A percentile compares a stretch with the other conserved stretches of the same genome.
Conservation (phyloP, 78 protist species). For the Monocercomonoides exilis region DNA sequence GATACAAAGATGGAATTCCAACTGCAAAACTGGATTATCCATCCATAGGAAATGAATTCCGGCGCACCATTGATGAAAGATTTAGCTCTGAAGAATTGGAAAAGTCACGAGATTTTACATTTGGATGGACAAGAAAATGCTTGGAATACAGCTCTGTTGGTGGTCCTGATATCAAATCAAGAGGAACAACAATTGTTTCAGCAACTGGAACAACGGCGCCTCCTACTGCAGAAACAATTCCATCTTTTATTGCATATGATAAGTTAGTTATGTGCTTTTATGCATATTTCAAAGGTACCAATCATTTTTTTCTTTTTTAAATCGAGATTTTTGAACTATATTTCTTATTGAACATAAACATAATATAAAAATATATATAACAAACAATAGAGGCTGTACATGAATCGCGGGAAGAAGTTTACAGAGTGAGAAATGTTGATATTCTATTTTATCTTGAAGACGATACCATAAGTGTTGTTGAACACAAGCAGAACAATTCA, state of each 20-base stretch:
- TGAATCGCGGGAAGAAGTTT: not conserved
- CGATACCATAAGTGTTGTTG: not conserved
- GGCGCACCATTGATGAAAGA: not conserved
- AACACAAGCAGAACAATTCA: constrained; percentile 16
- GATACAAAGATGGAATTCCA: not conserved
- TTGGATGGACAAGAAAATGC: not conserved
- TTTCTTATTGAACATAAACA: too few species aligned
- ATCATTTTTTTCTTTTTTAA: too few species aligned
- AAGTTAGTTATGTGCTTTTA: constrained; percentile 11
- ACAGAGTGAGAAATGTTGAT: not conserved
- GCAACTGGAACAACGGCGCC: not conserved
- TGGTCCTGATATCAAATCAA: not conserved
- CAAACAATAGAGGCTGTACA: not conserved
- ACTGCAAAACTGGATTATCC: not conserved
- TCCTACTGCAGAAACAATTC: not conserved
- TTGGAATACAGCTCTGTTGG: not conserved
- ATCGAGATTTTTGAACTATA: too few species aligned
- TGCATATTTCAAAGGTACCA: constrained; percentile 18
- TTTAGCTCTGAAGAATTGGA: not conserved
- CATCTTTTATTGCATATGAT: constrained; percentile 7
- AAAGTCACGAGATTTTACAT: not conserved
- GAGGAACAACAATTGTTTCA: not conserved
- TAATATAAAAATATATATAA: not conserved
- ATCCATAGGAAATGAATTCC: not conserved
- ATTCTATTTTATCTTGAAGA: constrained; percentile 13